phyloP scores from a whole-genome alignment of 1,284 basidiomycete genomes.

The Papiliotrema laurentii region DNA sequence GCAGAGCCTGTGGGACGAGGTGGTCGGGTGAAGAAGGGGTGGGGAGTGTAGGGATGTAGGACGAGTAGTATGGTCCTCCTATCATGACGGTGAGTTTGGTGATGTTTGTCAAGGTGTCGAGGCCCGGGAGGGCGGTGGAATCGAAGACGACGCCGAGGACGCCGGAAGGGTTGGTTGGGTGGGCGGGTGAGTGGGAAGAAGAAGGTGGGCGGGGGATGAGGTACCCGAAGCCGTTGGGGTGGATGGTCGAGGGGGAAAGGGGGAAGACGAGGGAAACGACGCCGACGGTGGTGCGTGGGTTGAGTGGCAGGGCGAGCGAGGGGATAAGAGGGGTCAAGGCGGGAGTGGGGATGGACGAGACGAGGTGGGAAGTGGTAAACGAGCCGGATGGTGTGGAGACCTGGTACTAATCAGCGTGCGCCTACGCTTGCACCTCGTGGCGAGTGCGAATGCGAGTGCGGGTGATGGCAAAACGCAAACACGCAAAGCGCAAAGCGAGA shows the following conservation, averaged over 20 bases:
- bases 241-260: slow-evolving; percentile 52
- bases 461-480: too few relatives aligned
- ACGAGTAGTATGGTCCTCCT: slow-evolving; percentile 68
- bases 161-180: slow-evolving; percentile 39
- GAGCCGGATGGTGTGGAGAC: slow-evolving; percentile 4
- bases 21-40: slow-evolving; percentile 15
- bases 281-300: slow-evolving; percentile 57
- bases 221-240: slow-evolving; percentile 88
- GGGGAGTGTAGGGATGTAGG: slow-evolving; percentile 27
- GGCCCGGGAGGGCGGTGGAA: slow-evolving; percentile 64
- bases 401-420: neutral
- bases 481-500: too few relatives aligned
- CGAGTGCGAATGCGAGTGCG: neutral
- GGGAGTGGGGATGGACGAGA: slow-evolving; percentile 27
- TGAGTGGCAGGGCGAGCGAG: slow-evolving; percentile 52
- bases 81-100: slow-evolving; percentile 86
- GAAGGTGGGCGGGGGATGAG: slow-evolving; percentile 81
- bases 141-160: slow-evolving; percentile 82
- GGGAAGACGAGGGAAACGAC: slow-evolving; percentile 62
- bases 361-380: slow-evolving; percentile 20
- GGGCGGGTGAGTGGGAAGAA: slow-evolving; percentile 47
- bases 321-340: slow-evolving; percentile 26
- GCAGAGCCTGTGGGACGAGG: slow-evolving; percentile 43
- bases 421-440: neutral
- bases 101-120: slow-evolving; percentile 53